A percentile compares a stretch with the other conserved stretches of the same genome.
Conservation (phyloP, 2,329 filamentous ascomycete genomes). For the Microsporum audouinii region DNA sequence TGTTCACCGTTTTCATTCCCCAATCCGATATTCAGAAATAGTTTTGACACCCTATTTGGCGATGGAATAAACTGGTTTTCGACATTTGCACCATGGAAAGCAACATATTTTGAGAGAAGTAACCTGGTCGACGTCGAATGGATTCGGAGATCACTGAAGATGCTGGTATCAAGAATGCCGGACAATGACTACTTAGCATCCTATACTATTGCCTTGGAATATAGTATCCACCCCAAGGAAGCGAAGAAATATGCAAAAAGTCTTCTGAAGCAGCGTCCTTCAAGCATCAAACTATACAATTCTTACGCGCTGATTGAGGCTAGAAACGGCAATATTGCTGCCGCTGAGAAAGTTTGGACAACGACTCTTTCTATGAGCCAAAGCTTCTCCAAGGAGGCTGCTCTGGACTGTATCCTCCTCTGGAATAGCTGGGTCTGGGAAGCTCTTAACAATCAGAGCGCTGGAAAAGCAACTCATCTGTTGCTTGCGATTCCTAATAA, state of each 20-base stretch:
- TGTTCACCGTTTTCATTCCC: slow-evolving; percentile 26
- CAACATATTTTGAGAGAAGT: slow-evolving; percentile 16
- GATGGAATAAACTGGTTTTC: slow-evolving; percentile 39
- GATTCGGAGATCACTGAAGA: slow-evolving; percentile 45
- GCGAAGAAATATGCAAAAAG: slow-evolving; percentile 61
- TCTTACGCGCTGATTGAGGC: slow-evolving; percentile 65
- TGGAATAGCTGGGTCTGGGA: slow-evolving; percentile 58
- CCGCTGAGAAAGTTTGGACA: slow-evolving; percentile 53
- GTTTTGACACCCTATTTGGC: slow-evolving; percentile 46
- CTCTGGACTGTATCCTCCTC: slow-evolving; percentile 35
- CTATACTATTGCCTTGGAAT: slow-evolving; percentile 60
- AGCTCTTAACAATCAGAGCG: slow-evolving; percentile 41
- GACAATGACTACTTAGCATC: slow-evolving; percentile 48
- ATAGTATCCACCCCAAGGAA: slow-evolving; percentile 40
- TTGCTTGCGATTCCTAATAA: slow-evolving; percentile 32
- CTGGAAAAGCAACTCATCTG: slow-evolving; percentile 26
- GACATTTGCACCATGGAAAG: slow-evolving; percentile 26
- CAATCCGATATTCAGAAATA: slow-evolving; percentile 30
- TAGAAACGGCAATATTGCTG: slow-evolving; percentile 44
- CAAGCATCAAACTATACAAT: slow-evolving; percentile 61
- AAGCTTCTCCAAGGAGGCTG: slow-evolving; percentile 27
- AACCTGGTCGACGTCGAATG: slow-evolving; percentile 35
- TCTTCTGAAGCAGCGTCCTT: slow-evolving; percentile 56
- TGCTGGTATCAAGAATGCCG: slow-evolving; percentile 39
- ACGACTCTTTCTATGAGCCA: slow-evolving; percentile 53